Evolutionary conservation across 129 eudicot genomes (phyloP).

Genomic region (Ambrosia trifida): DNA sequence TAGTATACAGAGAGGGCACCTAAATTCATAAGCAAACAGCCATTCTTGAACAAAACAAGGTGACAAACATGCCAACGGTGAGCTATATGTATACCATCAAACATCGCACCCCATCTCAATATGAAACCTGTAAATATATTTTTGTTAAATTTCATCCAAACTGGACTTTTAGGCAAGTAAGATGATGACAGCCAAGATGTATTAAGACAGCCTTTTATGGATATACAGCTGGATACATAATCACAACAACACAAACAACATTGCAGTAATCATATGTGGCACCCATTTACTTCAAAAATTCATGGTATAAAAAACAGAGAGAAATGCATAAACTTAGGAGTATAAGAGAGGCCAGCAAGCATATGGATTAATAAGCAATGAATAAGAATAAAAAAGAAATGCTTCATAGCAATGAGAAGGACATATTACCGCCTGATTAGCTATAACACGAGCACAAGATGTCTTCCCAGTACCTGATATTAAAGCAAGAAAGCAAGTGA

Average conservation of each 20-base stretch:
- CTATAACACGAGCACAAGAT: conserved; percentile 97
- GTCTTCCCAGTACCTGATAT: conserved; percentile 97
- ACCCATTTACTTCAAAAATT: conserved; percentile 6
- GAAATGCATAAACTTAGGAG: conserved; percentile 9
- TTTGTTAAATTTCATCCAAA: background rate
- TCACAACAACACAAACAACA: background rate
- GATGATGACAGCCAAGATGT: background rate
- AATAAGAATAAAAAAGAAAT: conserved; percentile 10
- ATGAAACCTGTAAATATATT: background rate
- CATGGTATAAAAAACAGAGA: background rate
- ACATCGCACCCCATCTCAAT: background rate
- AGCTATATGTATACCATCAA: background rate
- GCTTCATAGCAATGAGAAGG: conserved; percentile 8
- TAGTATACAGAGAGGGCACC: background rate
- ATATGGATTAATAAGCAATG: background rate
- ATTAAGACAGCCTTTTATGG: background rate
- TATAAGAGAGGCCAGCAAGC: conserved; percentile 1
- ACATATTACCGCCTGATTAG: conserved; percentile 82
- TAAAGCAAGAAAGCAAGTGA: conserved; percentile 22
- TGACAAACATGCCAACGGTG: background rate
- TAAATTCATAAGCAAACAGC: background rate
- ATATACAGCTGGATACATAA: conserved; percentile 3
- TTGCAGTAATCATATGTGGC: conserved; percentile 5
- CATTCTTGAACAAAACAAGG: background rate
- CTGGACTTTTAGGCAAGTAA: background rate